Percentiles rank a stretch among this genome's conserved stretches.
Evolutionary conservation across 2,329 filamentous ascomycete species (phyloP).

Genomic region (Colletotrichum magnum): DNA sequence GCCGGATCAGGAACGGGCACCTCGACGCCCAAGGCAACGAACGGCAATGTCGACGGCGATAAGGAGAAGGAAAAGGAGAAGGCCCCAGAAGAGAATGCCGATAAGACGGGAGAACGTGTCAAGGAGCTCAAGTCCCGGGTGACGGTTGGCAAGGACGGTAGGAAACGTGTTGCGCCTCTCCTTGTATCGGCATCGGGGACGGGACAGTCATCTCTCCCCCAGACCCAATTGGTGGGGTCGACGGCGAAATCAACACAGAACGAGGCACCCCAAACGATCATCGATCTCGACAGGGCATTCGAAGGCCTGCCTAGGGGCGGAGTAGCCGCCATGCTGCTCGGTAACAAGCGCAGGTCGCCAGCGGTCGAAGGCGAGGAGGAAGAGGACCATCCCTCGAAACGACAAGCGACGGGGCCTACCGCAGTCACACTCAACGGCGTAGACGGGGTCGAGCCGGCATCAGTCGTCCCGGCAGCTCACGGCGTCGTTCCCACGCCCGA

Average conservation of each 20-base stretch:
- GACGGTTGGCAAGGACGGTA: conserved; percentile 95
- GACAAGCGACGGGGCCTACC: conserved; percentile 76
- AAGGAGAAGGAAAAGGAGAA: conserved; percentile 50
- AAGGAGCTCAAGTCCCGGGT: conserved; percentile 86
- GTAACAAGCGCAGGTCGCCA: conserved; percentile 90
- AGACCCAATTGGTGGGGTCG: conserved; percentile 86
- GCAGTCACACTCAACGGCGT: conserved; percentile 82
- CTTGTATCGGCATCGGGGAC: conserved; percentile 91
- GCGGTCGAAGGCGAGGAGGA: conserved; percentile 84
- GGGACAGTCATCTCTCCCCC: conserved; percentile 88
- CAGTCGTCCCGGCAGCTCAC: conserved; percentile 70
- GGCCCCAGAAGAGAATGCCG: conserved; percentile 61
- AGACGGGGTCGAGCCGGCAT: conserved; percentile 83
- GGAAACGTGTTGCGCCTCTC: conserved; percentile 93
- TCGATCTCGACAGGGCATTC: conserved; percentile 94
- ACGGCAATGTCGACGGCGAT: conserved; percentile 54
- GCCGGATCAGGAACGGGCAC: conserved; percentile 48
- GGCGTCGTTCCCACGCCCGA: conserved; percentile 81
- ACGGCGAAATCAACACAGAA: conserved; percentile 70
- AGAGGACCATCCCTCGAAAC: conserved; percentile 65
- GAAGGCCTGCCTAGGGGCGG: conserved; percentile 94
- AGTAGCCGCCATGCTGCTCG: conserved; percentile 85
- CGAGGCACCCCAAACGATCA: conserved; percentile 83
- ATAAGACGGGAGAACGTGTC: conserved; percentile 69
- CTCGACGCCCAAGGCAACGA: conserved; percentile 55